These are phyloP conservation scores for Gamsiella multidivaricata DNA, from an alignment of 192 early-diverging fungal species.

Conservation along the genomic window DNA sequence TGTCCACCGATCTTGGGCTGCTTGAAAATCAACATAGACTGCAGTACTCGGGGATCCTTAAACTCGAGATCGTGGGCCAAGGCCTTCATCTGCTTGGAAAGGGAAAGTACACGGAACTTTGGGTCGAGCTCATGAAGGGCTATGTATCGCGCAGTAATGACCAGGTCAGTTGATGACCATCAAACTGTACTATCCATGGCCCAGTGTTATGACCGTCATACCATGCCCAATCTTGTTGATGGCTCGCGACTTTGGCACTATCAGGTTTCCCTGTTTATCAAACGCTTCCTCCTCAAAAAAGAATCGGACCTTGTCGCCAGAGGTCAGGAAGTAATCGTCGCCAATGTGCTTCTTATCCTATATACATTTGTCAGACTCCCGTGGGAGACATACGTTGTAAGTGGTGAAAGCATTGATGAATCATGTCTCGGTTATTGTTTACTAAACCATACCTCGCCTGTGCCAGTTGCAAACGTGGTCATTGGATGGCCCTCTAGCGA, in stretches of 20 bases:
- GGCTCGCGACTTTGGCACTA: constrained; percentile 68
- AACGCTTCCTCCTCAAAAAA: constrained; percentile 92
- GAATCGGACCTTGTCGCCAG: constrained; percentile 84
- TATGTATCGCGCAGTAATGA: constrained; percentile 2
- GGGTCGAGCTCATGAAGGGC: constrained; percentile 86
- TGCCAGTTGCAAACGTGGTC: constrained; percentile 82
- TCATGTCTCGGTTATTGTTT: too few relatives aligned
- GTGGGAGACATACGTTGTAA: too few relatives aligned
- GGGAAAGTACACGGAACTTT: constrained; percentile 74
- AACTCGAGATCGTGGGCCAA: constrained; percentile 74
- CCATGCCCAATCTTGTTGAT: constrained; percentile 96
- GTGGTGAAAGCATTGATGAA: too few relatives aligned
- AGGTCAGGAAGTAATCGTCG: constrained; percentile 90
- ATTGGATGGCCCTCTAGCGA: constrained; percentile 78
- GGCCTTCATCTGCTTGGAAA: constrained; percentile 59
- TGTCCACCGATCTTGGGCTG: constrained; percentile 69
- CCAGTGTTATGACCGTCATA: too few relatives aligned
- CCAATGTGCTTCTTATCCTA: constrained; percentile 74
- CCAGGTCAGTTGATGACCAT: neutral
- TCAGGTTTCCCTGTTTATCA: constrained; percentile 70
- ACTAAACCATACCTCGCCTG: constrained; percentile 59
- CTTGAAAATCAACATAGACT: constrained; percentile 95
- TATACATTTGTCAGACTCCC: too few relatives aligned
- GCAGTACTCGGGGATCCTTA: constrained; percentile 78
- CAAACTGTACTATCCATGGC: neutral